Conservation (phyloP, 352 stramenopile genomes). For the Pythium brassicae region DNA sequence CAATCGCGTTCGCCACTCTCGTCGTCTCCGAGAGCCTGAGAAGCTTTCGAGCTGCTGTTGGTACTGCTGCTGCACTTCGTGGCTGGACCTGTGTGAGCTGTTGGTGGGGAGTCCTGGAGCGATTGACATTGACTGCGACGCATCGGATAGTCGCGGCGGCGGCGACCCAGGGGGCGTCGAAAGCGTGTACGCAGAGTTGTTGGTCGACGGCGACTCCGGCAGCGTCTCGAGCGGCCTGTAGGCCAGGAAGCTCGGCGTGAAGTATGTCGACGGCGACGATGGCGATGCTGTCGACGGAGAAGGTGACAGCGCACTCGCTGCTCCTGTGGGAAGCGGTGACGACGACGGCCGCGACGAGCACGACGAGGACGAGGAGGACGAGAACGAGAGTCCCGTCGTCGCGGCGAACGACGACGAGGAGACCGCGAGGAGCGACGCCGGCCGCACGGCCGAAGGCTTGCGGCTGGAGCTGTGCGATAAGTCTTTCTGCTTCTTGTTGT, state of each 20-base stretch:
- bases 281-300: neutral
- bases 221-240: slow-evolving; percentile 13
- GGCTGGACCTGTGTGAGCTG: neutral
- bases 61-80: neutral
- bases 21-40: slow-evolving; percentile 15
- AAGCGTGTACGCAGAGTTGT: slow-evolving; percentile 1
- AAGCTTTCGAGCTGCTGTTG: slow-evolving; percentile 4
- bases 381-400: slow-evolving; percentile 19
- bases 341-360: neutral
- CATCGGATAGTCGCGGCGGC: neutral
- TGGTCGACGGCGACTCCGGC: slow-evolving; percentile 13
- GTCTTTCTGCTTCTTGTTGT: slow-evolving; percentile 30
- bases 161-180: slow-evolving; percentile 9
- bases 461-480: slow-evolving; percentile 14
- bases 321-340: neutral
- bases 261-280: slow-evolving; percentile 2
- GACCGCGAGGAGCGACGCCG: slow-evolving; percentile 22
- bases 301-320: too few species aligned
- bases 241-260: slow-evolving; percentile 10
- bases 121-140: neutral
- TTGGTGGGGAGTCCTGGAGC: neutral
- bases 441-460: slow-evolving; percentile 24
- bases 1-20: slow-evolving; percentile 34
- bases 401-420: slow-evolving; percentile 16
- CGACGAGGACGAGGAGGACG: slow-evolving; percentile 11